phyloP scores from a whole-genome alignment of 2,329 filamentous ascomycete genomes.

The Alternaria atra region DNA sequence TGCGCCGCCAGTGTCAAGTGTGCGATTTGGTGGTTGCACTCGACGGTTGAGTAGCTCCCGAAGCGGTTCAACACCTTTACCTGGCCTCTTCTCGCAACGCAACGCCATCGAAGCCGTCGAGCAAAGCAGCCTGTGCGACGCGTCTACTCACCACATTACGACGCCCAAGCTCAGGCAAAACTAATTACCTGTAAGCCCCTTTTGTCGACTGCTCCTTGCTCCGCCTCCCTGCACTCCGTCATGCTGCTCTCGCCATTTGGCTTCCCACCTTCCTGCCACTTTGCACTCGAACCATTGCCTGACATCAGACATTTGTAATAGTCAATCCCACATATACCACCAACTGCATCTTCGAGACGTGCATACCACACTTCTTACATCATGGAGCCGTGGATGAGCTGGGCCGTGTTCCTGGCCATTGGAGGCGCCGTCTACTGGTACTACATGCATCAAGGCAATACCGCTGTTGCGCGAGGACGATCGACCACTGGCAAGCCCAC shows the following conservation, averaged over 20 bases:
- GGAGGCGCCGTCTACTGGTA: slow-evolving; percentile 41
- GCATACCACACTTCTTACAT: slow-evolving; percentile 10
- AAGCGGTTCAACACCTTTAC: slow-evolving; percentile 29
- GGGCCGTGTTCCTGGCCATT: slow-evolving; percentile 45
- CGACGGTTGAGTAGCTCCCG: slow-evolving; percentile 27
- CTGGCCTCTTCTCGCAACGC: slow-evolving; percentile 34
- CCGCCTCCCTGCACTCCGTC: slow-evolving; percentile 16
- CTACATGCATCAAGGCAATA: slow-evolving; percentile 36
- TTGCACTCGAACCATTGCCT: background rate
- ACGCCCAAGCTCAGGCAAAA: slow-evolving; percentile 15
- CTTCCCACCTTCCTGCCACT: background rate
- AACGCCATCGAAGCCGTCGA: slow-evolving; percentile 12
- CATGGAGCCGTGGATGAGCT: slow-evolving; percentile 48
- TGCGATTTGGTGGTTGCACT: slow-evolving; percentile 18
- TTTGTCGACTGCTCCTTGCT: slow-evolving; percentile 25
- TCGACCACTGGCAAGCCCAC: slow-evolving; percentile 36
- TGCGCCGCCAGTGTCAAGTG: slow-evolving; percentile 4
- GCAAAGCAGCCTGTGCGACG: slow-evolving; percentile 21
- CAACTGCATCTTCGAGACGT: background rate
- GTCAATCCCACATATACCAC: slow-evolving; percentile 5
- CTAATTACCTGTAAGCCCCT: slow-evolving; percentile 18
- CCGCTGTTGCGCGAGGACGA: slow-evolving; percentile 37
- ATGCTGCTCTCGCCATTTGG: background rate
- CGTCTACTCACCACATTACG: slow-evolving; percentile 9
- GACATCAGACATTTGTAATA: slow-evolving; percentile 4